These are phyloP conservation scores for Leccinum longicurvipes DNA, from an alignment of 768 basidiomycete species.

Conservation along the genomic window DNA sequence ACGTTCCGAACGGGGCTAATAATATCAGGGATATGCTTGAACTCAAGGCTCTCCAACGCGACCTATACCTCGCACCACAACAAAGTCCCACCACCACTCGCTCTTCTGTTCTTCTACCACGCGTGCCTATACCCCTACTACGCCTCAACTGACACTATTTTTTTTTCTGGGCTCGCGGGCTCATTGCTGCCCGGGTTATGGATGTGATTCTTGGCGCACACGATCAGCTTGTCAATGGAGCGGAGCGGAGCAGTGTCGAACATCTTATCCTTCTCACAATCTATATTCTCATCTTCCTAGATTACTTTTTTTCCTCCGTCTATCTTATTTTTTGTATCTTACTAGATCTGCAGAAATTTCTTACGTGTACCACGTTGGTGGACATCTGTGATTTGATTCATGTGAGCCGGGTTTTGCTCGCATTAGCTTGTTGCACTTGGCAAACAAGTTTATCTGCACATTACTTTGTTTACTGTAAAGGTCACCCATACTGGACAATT, in stretches of 20 bases:
- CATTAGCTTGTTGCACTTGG: too few relatives aligned
- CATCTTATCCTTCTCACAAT: background rate
- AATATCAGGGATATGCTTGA: slow-evolving; percentile 62
- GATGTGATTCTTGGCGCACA: background rate
- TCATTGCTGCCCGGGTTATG: background rate
- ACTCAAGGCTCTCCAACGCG: slow-evolving; percentile 65
- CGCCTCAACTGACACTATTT: slow-evolving; percentile 41
- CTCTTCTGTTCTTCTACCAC: slow-evolving; percentile 42
- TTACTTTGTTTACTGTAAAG: too few relatives aligned
- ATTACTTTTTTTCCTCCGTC: background rate
- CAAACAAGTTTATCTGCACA: too few relatives aligned
- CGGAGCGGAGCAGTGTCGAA: background rate
- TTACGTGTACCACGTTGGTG: too few relatives aligned
- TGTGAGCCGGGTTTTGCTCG: too few relatives aligned
- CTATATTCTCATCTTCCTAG: background rate
- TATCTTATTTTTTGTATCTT: background rate
- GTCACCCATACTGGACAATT: too few relatives aligned
- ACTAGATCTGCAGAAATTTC: background rate
- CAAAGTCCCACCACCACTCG: slow-evolving; percentile 31
- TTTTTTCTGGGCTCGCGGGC: background rate
- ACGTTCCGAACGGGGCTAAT: slow-evolving; percentile 1
- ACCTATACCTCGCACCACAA: slow-evolving; percentile 57
- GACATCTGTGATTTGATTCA: too few relatives aligned
- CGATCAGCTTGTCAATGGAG: background rate
- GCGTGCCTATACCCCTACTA: slow-evolving; percentile 62